Evolutionary conservation across 2,329 filamentous ascomycete species (phyloP), one percentile per base, ranked within the genome.

Genomic region (Raffaelea arxii): DNA sequence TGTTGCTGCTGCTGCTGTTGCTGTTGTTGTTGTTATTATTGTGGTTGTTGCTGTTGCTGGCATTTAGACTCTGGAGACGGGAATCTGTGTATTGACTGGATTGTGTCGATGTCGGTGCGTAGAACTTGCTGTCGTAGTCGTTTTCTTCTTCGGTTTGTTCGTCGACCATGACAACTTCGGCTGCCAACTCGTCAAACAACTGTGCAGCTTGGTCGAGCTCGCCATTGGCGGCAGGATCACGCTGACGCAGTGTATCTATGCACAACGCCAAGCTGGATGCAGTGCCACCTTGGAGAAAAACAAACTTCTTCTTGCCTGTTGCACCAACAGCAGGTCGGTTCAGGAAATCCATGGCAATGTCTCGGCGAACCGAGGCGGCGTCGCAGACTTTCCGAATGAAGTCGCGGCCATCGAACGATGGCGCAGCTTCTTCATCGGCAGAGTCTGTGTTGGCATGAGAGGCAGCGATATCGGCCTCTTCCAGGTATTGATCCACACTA

Each of bases 221-320:
- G 2, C 74, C 76, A 35, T 66, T 56, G 1, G 73, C 75, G 2
- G 50, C 38, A 3, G 25, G 6, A 46, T 74, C 61, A 48, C 76
- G 64, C 44, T 73, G 60, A 58, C 71, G 72, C 43, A 83, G 78
- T 25, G 66, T 64, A 30, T 64, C 62, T 46, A 82, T 69, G 54
- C 78, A 82, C 22, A 71, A 62, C 6, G 70, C 61, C 45, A 74
- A 71, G 2, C 77, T 77, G 46, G 70, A 66, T 10, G 72, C 66
- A 3, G 74, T 75, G 10, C 79, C 77, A 3, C 78, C 79, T 44
- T 78, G 71, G 59, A 79, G 64, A 52, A 83, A 80, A 7, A 80
- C 78, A 4, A 82, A 58, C 47, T 71, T 36, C 52, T 72, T 78
- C 48, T 69, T 68, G 42, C 7, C 25, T 44, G 61, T 59, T 10